A percentile compares a stretch with the other conserved stretches of the same genome.
These are phyloP conservation scores for Coemansia sp. DNA, from an alignment of 192 early-diverging fungal species.

Conservation along the genomic window DNA sequence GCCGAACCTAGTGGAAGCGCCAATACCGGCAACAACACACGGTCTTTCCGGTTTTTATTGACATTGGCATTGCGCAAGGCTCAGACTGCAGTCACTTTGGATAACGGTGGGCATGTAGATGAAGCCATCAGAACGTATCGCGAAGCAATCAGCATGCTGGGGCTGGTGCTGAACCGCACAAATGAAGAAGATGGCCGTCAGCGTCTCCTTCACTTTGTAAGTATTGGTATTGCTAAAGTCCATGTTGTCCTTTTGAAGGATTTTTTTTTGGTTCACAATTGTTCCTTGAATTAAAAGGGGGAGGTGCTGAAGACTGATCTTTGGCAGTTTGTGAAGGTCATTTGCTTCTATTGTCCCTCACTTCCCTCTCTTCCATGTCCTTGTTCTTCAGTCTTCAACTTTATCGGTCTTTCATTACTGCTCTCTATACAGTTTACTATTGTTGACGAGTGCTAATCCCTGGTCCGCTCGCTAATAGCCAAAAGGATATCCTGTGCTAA, in stretches of 20 bases:
- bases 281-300: neutral
- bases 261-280: neutral
- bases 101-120: constrained; percentile 51
- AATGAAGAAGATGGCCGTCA: constrained; percentile 52
- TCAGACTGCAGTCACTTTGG: constrained; percentile 51
- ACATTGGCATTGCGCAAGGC: constrained; percentile 55
- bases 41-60: constrained; percentile 55
- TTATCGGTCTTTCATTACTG: no score
- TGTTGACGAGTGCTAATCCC: no score
- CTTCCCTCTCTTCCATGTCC: neutral
- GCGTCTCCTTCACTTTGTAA: constrained; percentile 55
- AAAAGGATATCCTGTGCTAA: no score
- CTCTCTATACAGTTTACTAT: no score
- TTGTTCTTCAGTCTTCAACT: no score
- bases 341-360: constrained; percentile 2
- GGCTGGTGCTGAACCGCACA: constrained; percentile 50
- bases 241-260: neutral
- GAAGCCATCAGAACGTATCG: constrained; percentile 53
- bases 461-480: no score
- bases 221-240: constrained; percentile 7
- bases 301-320: no score
- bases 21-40: constrained; percentile 43
- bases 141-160: constrained; percentile 58
- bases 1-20: constrained; percentile 5
- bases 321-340: no score